phyloP scores from a whole-genome alignment of 331 rosid genomes.

The Telfairia occidentalis region DNA sequence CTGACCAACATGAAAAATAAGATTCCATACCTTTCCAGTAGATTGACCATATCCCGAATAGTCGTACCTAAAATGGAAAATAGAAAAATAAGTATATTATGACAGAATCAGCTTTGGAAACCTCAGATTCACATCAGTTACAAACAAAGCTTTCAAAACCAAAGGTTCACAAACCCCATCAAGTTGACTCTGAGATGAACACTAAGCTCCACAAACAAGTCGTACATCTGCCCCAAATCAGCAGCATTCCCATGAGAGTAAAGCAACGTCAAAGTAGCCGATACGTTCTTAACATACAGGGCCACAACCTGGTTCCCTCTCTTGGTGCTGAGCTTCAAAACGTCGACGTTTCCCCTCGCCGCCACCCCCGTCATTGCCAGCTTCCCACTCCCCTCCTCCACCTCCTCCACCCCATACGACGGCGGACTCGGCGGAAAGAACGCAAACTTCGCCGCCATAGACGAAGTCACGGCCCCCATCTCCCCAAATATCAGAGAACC shows the following conservation, averaged over 20 bases:
- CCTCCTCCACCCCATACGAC: slow-evolving; percentile 53
- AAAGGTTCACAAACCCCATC: slow-evolving; percentile 44
- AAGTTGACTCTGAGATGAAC: slow-evolving; percentile 73
- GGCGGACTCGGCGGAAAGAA: slow-evolving; percentile 89
- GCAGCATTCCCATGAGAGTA: slow-evolving; percentile 95
- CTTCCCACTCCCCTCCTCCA: slow-evolving; percentile 36
- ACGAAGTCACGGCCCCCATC: slow-evolving; percentile 88
- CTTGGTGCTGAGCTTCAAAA: slow-evolving; percentile 66
- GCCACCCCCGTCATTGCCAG: slow-evolving; percentile 43
- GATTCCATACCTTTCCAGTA: slow-evolving; percentile 66
- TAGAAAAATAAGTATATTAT: not conserved
- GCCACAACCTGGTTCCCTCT: slow-evolving; percentile 71
- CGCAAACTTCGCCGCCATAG: slow-evolving; percentile 95
- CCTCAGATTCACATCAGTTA: not conserved
- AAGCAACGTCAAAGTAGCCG: slow-evolving; percentile 59
- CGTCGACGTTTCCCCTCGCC: slow-evolving; percentile 58
- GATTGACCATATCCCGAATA: slow-evolving; percentile 90
- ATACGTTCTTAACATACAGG: slow-evolving; percentile 44
- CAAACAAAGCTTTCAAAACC: not conserved
- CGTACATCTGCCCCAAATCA: slow-evolving; percentile 98
- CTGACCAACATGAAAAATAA: not conserved
- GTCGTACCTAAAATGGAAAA: slow-evolving; percentile 48
- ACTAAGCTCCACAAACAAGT: slow-evolving; percentile 69
- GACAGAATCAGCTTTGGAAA: slow-evolving; percentile 3
- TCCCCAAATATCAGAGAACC: not conserved